Conservation (phyloP, 306 rosid species). For the Vigna unguiculata region DNA sequence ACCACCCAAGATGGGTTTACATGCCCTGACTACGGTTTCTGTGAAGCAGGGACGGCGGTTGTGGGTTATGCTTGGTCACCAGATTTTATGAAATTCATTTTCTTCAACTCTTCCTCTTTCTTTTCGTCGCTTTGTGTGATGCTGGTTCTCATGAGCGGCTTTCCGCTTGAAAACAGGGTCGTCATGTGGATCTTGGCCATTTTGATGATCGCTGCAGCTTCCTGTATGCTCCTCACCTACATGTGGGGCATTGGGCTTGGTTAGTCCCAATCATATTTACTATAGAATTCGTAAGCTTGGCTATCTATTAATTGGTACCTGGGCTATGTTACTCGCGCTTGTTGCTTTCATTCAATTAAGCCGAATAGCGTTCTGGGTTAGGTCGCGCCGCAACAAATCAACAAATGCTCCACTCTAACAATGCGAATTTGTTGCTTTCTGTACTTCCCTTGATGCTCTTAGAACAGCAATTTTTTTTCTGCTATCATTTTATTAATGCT, state of each 20-base stretch:
- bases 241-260: constrained; percentile 40
- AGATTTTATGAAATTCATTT: constrained; percentile 10
- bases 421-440: too few species aligned
- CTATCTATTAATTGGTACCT: background rate
- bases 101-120: constrained; percentile 44
- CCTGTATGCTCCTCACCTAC: constrained; percentile 36
- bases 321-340: background rate
- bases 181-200: constrained; percentile 39
- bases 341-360: constrained; percentile 22
- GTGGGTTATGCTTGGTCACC: constrained; percentile 12
- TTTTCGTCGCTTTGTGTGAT: constrained; percentile 44
- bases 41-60: constrained; percentile 51
- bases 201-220: constrained; percentile 39
- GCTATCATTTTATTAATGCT: background rate
- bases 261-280: constrained; percentile 35
- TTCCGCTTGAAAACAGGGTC: constrained; percentile 36
- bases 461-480: too few species aligned
- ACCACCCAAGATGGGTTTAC: background rate
- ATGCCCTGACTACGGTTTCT: constrained; percentile 8
- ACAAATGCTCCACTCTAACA: background rate
- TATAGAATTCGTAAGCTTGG: background rate
- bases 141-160: constrained; percentile 48
- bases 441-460: background rate
- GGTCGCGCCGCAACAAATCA: constrained; percentile 8
- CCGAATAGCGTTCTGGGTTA: constrained; percentile 39